Evolutionary conservation across 148 eudicot genomes (phyloP), one percentile per base, ranked within the genome.

Genomic region (Cornus controversa): DNA sequence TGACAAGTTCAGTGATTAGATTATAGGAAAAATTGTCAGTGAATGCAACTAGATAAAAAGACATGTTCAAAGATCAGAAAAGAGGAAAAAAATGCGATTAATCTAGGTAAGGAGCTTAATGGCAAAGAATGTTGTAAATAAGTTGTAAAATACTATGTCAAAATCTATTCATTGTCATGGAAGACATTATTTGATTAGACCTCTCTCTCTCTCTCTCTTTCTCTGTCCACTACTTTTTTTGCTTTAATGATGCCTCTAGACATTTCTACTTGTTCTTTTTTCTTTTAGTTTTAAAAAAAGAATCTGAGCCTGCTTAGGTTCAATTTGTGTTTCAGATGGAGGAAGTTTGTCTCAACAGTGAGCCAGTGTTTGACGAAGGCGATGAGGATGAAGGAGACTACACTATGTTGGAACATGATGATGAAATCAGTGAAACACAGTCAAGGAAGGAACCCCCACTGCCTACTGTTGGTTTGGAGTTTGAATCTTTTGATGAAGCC

Each of bases 381-480:
- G 81, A 84, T 5, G 83, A 80, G 67, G 80, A 79, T 29, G 86
- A 67, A 69, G 75, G 75, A 80, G 81, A 73, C 73, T 69, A 72
- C 70, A 40, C 76, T 26, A 23, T 80, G 63, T 18, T 74, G 71
- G 84, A 70, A 58, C 67, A 77, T 22, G 77, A 81, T 69, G 57
- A 71, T 23, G 79, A 73, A 69, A 34, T 69, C 22, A 27, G 57
- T 26, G 75, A 53, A 80, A 64, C 28, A n/a, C 78, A 73, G 50
- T 57, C 72, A 20, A 70, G 63, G 42, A 84, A 60, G 66, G 81
- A 77, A 69, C 70, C 62, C 20, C 65, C 74, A 23, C 79, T 22
- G 25, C 84, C 83, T 67, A 74, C 79, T 0, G 58, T 84, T n/a
- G 86, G 86, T 67, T 50, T 84, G 81, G 86, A 84, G 79, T 80